Conservation (phyloP, 2,329 filamentous ascomycete genomes). For the Thielaviopsis punctulata region DNA sequence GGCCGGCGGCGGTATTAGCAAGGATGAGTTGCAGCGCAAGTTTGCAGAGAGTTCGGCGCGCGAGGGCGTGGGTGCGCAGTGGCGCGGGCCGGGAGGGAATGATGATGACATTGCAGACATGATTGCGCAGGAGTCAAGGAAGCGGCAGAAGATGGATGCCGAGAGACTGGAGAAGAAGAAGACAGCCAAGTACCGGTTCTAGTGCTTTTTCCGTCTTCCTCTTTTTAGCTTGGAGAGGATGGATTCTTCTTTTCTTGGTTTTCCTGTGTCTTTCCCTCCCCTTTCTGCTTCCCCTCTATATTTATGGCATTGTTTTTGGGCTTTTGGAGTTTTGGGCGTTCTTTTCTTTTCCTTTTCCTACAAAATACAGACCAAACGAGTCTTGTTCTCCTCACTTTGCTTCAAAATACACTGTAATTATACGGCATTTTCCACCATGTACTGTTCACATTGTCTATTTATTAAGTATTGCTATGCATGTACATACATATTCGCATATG, state of each 20-base stretch:
- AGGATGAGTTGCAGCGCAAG: constrained; percentile 62
- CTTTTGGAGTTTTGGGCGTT: constrained; percentile 5
- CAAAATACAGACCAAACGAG: neutral
- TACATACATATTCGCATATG: too few species aligned
- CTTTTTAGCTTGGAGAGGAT: neutral
- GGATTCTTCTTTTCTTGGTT: neutral
- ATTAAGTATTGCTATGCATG: too few species aligned
- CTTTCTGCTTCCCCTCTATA: neutral
- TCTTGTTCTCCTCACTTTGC: too few species aligned
- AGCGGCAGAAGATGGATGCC: constrained; percentile 75
- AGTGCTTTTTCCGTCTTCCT: constrained; percentile 12
- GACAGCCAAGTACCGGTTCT: constrained; percentile 35
- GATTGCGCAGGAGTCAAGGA: constrained; percentile 85
- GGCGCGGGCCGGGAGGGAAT: constrained; percentile 29
- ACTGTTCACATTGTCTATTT: too few species aligned
- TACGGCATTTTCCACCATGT: too few species aligned
- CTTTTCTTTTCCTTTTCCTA: constrained; percentile 1
- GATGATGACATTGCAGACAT: constrained; percentile 89
- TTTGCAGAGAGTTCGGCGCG: constrained; percentile 59
- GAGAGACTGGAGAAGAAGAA: constrained; percentile 54
- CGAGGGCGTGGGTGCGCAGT: constrained; percentile 50
- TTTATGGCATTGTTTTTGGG: neutral
- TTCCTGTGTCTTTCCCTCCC: neutral
- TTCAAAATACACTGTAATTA: too few species aligned
- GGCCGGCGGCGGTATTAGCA: constrained; percentile 59